A percentile compares a stretch with the other conserved stretches of the same genome.
Conservation (phyloP, 148 eudicot genomes). For the Rhododendron griersonianum region DNA sequence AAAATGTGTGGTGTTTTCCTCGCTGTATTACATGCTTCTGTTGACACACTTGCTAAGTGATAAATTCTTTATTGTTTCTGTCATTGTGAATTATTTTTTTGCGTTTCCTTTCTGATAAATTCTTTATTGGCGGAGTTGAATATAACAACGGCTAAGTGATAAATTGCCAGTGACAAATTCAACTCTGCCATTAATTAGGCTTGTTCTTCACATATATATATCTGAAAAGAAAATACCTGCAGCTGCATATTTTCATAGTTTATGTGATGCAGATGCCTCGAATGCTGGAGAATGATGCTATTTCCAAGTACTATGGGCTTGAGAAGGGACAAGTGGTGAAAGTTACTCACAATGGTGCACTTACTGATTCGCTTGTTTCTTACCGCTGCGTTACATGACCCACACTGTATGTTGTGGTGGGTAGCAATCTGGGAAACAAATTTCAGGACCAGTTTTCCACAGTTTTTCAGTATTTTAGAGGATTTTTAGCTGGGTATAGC, state of each 20-base stretch:
- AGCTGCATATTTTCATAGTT: neutral
- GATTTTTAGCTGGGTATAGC: neutral
- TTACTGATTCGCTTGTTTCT: constrained; percentile 33
- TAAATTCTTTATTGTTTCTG: too few relatives aligned
- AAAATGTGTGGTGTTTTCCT: neutral
- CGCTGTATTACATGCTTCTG: neutral
- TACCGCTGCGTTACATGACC: constrained; percentile 37
- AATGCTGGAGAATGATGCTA: constrained; percentile 42
- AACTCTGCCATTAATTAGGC: neutral
- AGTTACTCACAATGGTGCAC: constrained; percentile 34
- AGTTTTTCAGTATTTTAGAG: neutral
- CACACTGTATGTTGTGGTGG: neutral
- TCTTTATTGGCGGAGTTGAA: too few relatives aligned
- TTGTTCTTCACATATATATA: neutral
- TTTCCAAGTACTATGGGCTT: constrained; percentile 53
- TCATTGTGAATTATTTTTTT: neutral
- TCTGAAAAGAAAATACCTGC: neutral
- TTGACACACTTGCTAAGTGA: neutral
- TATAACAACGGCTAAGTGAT: neutral
- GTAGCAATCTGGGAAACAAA: neutral
- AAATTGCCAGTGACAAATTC: neutral
- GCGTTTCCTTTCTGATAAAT: too few relatives aligned
- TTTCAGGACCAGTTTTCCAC: neutral
- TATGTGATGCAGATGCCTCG: constrained; percentile 38
- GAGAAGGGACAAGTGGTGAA: constrained; percentile 51